These are phyloP conservation scores for Penicillium cinerascens DNA, from an alignment of 495 filamentous ascomycete genomes.

Conservation along the genomic window DNA sequence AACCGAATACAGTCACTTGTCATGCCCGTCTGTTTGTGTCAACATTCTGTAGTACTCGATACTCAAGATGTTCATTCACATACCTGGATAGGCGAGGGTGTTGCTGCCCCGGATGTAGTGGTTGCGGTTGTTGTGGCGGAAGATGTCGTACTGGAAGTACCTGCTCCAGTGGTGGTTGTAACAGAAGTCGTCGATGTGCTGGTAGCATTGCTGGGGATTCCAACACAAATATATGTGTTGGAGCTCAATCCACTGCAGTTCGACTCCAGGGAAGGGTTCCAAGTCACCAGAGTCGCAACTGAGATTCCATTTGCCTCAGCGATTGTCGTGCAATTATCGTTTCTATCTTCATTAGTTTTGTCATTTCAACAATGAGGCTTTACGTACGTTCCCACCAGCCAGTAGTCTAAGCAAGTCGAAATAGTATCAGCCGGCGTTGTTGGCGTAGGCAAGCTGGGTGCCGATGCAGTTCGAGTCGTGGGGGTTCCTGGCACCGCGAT, in stretches of 20 bases:
- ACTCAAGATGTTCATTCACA: too few relatives aligned
- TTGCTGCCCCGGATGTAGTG: neutral
- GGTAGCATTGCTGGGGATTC: neutral
- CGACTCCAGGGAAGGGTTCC: neutral
- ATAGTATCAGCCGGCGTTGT: neutral
- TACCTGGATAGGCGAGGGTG: neutral
- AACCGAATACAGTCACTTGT: neutral
- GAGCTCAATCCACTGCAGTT: neutral
- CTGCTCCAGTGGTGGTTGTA: neutral
- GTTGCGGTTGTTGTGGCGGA: neutral
- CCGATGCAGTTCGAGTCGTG: neutral
- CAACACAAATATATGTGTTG: neutral
- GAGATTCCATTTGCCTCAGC: neutral
- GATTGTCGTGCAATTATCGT: neutral
- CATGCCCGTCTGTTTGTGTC: neutral
- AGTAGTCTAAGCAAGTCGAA: neutral
- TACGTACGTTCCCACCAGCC: neutral
- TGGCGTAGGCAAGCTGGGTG: neutral
- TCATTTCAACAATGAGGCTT: neutral
- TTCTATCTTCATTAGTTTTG: neutral
- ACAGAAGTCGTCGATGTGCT: neutral
- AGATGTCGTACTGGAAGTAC: neutral
- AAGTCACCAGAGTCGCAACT: neutral
- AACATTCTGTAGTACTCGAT: too few relatives aligned
- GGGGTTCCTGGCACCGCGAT: neutral